Base-by-base conservation (phyloP, 331 rosid species). In the Arachis monticola region DNA sequence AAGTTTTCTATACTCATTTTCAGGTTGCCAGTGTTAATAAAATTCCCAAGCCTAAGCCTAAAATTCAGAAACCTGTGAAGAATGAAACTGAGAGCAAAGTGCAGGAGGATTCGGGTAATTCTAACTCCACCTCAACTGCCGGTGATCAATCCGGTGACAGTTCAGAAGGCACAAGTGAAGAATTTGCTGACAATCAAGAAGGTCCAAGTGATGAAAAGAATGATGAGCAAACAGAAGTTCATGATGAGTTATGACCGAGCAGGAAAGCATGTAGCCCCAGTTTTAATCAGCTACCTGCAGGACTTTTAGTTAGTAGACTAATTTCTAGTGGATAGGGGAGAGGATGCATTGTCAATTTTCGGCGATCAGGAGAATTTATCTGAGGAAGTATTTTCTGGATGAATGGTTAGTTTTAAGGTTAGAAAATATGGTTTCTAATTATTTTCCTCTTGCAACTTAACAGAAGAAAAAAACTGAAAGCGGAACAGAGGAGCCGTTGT, bases 21-120 rank as follows among this genome's bases (percentile, higher is more conserved):
- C 82, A 92, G 97, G 96, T 92, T 79, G 47, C 87, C 53, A 85
- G 77, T 68, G 45, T 92, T 65, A 83, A 87, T 76, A 87, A 81
- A 91, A 94, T 92, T 79, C 96, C 92, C 40, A 94, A 88, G 89
- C 97, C 98, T 57, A 93, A 89, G 86, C 97, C 99, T 59, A 90
- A 86, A 78, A 64, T 85, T 73, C 91, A 84, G 84, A 92, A 90
- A 81, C 78, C 91, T 8, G 38, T 67, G 10, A 90, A 84, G 82
- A 87, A 86, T 1, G 97, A 87, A 74, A 82, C 91, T 0, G 95
- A 85, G 45, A 83, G 79, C 82, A 72, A 65, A 1, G 83, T 35
- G 59, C 83, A 86, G 70, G 81, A 86, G 70, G 81, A 84, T 4
- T 77, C 45, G 0, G 85, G 82, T 71, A 32, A 47, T 77, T 76